Percentiles rank a stretch among this genome's conserved stretches.
Evolutionary conservation across 1,139 yeast species (phyloP).

Genomic region (Suhomyces bolitotheri): DNA sequence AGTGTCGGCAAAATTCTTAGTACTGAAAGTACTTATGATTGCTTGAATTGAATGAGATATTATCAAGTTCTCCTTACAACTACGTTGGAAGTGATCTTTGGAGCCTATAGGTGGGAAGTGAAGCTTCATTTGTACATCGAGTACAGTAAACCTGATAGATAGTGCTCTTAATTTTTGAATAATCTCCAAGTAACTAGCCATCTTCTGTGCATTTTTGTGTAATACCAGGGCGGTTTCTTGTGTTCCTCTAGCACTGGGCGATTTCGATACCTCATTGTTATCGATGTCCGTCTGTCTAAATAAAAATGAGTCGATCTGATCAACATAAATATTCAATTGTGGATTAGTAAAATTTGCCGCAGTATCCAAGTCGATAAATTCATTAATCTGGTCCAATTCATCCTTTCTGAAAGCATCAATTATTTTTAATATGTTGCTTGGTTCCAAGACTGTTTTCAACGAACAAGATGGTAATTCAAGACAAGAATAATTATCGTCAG

Average conservation of each 20-base stretch:
- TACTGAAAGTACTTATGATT: constrained; percentile 30
- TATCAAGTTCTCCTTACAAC: constrained; percentile 30
- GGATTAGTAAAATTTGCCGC: constrained; percentile 31
- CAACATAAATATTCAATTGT: constrained; percentile 39
- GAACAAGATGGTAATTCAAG: constrained; percentile 42
- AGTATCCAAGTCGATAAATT: constrained; percentile 16
- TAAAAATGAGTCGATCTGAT: constrained; percentile 29
- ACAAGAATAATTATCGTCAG: constrained; percentile 33
- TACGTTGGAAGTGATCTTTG: constrained; percentile 28
- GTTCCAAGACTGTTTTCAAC: constrained; percentile 16
- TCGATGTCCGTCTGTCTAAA: not conserved
- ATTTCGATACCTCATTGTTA: not conserved
- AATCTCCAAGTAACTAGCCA: not conserved
- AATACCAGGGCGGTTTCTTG: not conserved
- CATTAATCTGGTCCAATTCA: constrained; percentile 9
- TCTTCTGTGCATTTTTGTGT: constrained; percentile 1
- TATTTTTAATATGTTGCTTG: constrained; percentile 12
- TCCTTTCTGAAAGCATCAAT: constrained; percentile 14
- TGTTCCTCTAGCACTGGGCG: not conserved
- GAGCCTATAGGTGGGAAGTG: constrained; percentile 35
- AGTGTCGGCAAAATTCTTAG: constrained; percentile 24
- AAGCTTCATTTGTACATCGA: constrained; percentile 32
- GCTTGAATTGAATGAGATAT: constrained; percentile 27
- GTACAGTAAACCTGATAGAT: constrained; percentile 30
- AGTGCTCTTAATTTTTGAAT: constrained; percentile 20